A percentile compares a stretch with the other conserved stretches of the same genome.
Evolutionary conservation across 1,139 yeast species (phyloP).

Genomic region (Candida tropicalis): DNA sequence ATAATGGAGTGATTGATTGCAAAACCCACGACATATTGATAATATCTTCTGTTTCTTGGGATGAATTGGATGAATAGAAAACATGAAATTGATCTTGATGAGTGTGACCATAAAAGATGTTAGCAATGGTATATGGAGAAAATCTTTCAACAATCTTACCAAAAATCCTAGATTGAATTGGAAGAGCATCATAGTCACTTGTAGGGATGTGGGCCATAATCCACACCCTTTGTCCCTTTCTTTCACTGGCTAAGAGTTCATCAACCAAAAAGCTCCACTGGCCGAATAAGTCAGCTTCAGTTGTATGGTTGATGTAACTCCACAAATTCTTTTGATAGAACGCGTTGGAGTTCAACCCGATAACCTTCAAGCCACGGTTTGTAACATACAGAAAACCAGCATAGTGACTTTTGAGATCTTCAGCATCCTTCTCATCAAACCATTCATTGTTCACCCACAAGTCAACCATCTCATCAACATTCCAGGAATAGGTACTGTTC

Average conservation of each 20-base stretch:
- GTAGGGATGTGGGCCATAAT: conserved; percentile 70
- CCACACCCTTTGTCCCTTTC: conserved; percentile 66
- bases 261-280: conserved; percentile 62
- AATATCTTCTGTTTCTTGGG: conserved; percentile 38
- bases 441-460: conserved; percentile 52
- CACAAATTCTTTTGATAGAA: conserved; percentile 68
- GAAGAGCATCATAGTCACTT: conserved; percentile 56
- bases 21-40: conserved; percentile 65
- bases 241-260: conserved; percentile 62
- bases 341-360: conserved; percentile 66
- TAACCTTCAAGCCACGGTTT: conserved; percentile 58
- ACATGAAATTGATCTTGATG: conserved; percentile 70
- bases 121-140: conserved; percentile 70
- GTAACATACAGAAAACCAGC: conserved; percentile 66
- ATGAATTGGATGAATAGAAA: conserved; percentile 46
- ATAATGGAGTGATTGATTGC: conserved; percentile 66
- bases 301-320: conserved; percentile 55
- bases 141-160: conserved; percentile 64
- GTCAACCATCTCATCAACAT: conserved; percentile 59
- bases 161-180: conserved; percentile 61
- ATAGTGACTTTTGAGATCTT: conserved; percentile 44
- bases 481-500: conserved; percentile 58
- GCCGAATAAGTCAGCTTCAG: conserved; percentile 65
- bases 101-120: conserved; percentile 71
- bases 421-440: conserved; percentile 28